Percentiles rank a stretch among this genome's conserved stretches.
Evolutionary conservation across 257 asterid species (phyloP).

Genomic region (Verbena officinalis): DNA sequence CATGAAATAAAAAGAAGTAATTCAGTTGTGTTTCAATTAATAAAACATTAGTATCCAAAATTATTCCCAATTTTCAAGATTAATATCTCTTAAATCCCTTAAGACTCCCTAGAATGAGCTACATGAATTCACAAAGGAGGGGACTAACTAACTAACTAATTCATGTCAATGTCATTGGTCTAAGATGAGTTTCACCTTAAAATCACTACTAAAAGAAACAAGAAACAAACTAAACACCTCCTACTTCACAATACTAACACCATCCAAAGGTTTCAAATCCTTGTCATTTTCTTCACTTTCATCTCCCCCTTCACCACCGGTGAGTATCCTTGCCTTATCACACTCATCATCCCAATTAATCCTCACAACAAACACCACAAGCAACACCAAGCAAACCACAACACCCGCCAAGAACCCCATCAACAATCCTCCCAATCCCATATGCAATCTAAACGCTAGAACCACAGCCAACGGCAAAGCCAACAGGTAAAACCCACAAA

Average conservation of each 20-base stretch:
- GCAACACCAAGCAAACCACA: constrained; percentile 54
- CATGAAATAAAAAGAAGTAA: too few relatives aligned
- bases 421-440: constrained; percentile 78
- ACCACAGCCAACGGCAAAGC: constrained; percentile 70
- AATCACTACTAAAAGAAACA: neutral
- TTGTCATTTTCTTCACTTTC: constrained; percentile 16
- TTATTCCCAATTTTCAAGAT: too few relatives aligned
- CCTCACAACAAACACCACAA: constrained; percentile 56
- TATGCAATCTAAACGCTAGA: constrained; percentile 53
- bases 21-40: too few relatives aligned
- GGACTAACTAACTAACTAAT: neutral
- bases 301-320: constrained; percentile 23
- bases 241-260: neutral
- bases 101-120: too few relatives aligned
- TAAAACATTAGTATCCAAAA: too few relatives aligned
- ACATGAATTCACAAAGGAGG: too few relatives aligned
- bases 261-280: neutral
- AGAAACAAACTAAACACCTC: neutral
- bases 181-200: too few relatives aligned
- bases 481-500: constrained; percentile 69
- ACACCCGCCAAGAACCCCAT: constrained; percentile 70
- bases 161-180: neutral
- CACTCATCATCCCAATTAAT: constrained; percentile 80
- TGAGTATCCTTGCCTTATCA: constrained; percentile 46
- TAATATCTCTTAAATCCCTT: too few relatives aligned